These are phyloP conservation scores for Clausena lansium DNA, from an alignment of 345 rosid genomes.

Conservation along the genomic window DNA sequence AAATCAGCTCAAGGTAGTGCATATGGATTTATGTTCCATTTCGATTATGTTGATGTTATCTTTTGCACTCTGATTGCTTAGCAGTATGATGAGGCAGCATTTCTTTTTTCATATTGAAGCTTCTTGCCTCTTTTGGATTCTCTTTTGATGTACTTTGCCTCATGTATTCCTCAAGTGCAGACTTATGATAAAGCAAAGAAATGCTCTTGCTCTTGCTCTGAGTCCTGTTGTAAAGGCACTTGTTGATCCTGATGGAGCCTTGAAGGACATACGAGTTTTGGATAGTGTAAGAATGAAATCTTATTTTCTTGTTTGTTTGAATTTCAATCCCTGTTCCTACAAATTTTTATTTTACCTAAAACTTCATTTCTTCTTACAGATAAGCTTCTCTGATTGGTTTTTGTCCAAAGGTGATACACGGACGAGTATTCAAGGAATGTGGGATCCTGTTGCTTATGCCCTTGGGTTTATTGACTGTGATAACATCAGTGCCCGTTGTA, in stretches of 20 bases:
- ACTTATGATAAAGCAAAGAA: conserved; percentile 91
- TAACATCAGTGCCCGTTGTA: conserved; percentile 99
- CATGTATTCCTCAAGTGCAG: conserved; percentile 36
- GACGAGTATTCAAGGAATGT: conserved; percentile 86
- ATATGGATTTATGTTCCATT: background rate
- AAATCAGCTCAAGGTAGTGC: conserved; percentile 77
- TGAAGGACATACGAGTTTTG: conserved; percentile 79
- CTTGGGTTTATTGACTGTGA: conserved; percentile 98
- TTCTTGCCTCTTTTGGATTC: background rate
- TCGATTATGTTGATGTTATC: background rate
- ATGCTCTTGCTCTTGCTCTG: conserved; percentile 87
- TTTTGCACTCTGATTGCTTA: background rate
- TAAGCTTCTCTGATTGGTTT: conserved; percentile 99
- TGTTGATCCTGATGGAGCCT: conserved; percentile 83
- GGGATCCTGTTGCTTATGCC: conserved; percentile 99
- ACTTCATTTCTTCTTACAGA: conserved; percentile 42
- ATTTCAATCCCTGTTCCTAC: background rate
- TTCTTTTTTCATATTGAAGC: background rate
- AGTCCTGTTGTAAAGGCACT: conserved; percentile 97
- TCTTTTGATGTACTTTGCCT: conserved; percentile 9
- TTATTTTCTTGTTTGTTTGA: conserved; percentile 5
- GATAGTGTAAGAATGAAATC: conserved; percentile 60
- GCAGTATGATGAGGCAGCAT: background rate
- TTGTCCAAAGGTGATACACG: conserved; percentile 95
- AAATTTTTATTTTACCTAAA: background rate